Evolutionary conservation across 176 grass and related monocot species (phyloP), one percentile per base, ranked within the genome.

Genomic region (Areca catechu): DNA sequence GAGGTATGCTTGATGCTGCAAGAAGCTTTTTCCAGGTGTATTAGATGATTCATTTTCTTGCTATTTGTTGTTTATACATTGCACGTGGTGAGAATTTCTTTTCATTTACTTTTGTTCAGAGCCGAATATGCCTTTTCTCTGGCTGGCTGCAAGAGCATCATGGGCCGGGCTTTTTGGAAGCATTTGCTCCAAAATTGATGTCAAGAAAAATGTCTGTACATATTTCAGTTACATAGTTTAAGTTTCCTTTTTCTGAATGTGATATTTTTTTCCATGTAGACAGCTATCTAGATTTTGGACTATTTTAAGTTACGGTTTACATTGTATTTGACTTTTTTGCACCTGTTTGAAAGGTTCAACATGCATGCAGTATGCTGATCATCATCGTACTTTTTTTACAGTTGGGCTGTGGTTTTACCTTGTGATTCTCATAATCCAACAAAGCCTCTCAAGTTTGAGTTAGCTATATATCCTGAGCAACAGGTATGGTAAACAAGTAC

Each of bases 321-420:
- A 29, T 29, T 29, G 27, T 43, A 43, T 43, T 43, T 43, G 34
- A 43, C 7, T 43, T 43, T 43, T 43, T 43, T 43, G 34, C 9
- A 43, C 34, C 7, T 43, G 34, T 43, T 43, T 43, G 34, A 43
- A 43, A 43, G 34, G 10, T 43, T 12, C 34, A 29, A 29, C 27
- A 43, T 43, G 6, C 7, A 22, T 50, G 47, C 34, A 14, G 6
- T 1, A 22, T 50, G 47, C 34, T 20, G 52, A 58, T 47, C 22
- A 50, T 67, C n/a, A 43, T 43, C 2, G 10, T 2, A 17, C 47
- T 74, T 12, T 43, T 43, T 43, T 43, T 67, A 56, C 76, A 98
- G 94, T 61, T 98, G 94, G 94, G 88, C 25, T 19, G 94, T 93
- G 25, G 64, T 98, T 83, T 53, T 98, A 53, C 94, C 94, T 3